A percentile compares a stretch with the other conserved stretches of the same genome.
Evolutionary conservation across 371 early-diverging fungal species (phyloP).

Genomic region (Mucor mucedo): DNA sequence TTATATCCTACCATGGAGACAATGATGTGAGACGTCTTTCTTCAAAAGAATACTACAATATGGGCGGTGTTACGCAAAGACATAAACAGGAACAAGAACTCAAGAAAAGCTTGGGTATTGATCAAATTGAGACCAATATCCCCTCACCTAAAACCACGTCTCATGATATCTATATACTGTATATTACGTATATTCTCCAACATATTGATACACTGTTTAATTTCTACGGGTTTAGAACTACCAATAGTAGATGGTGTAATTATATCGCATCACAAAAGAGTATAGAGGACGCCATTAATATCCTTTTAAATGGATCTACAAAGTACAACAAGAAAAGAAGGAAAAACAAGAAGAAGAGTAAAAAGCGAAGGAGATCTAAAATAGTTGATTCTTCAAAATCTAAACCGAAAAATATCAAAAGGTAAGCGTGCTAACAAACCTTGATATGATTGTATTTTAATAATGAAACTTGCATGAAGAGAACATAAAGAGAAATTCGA

Average conservation of each 20-base stretch:
- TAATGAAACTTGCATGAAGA: no score
- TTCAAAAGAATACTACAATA: neutral
- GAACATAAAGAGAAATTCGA: no score
- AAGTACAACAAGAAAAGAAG: neutral
- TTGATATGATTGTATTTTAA: no score
- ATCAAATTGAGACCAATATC: neutral
- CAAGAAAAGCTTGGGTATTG: neutral
- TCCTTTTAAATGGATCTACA: neutral
- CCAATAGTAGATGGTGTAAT: neutral
- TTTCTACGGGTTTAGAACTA: neutral
- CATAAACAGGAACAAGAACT: neutral
- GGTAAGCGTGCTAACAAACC: no score
- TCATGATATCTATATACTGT: neutral
- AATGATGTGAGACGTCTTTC: neutral
- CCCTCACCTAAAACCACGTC: neutral
- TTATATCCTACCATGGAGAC: slow-evolving; percentile 4
- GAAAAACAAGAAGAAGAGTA: no score
- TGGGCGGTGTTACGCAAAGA: neutral
- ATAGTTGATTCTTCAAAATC: no score
- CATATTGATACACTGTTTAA: neutral
- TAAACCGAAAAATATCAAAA: no score
- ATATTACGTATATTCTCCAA: neutral
- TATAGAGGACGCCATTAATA: neutral
- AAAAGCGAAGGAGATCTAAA: no score
- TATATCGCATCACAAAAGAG: neutral